A percentile compares a stretch with the other conserved stretches of the same genome.
These are phyloP conservation scores for Russula lepida DNA, from an alignment of 768 basidiomycete genomes.

Conservation along the genomic window DNA sequence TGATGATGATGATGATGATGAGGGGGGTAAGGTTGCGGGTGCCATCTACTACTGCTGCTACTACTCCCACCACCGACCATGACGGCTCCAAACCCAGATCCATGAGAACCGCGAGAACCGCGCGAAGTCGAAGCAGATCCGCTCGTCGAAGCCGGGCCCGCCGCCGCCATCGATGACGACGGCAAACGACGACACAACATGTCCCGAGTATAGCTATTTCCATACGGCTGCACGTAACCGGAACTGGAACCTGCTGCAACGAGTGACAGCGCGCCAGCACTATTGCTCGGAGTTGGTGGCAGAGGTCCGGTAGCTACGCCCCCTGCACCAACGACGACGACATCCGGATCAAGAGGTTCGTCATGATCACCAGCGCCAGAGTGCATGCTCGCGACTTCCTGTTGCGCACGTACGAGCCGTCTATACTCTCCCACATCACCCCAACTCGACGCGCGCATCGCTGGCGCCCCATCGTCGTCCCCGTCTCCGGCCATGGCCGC, in stretches of 20 bases:
- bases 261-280: conserved; percentile 9
- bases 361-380: conserved; percentile 19
- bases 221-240: not conserved
- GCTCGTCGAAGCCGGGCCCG: not conserved
- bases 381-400: conserved; percentile 15
- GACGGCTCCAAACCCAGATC: not conserved
- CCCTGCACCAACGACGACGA: conserved; percentile 20
- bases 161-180: not conserved
- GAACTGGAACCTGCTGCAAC: not conserved
- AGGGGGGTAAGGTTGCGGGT: not conserved
- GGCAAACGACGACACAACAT: not conserved
- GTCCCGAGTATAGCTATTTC: not conserved
- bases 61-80: not conserved
- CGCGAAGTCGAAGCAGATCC: not conserved
- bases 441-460: conserved; percentile 22
- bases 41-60: not conserved
- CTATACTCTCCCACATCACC: conserved; percentile 21
- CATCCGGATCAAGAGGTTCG: conserved; percentile 16
- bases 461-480: not conserved
- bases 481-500: not conserved
- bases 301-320: conserved; percentile 14
- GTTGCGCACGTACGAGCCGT: not conserved
- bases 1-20: too few species aligned
- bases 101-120: not conserved
- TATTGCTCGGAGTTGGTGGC: conserved; percentile 18